Base-by-base conservation (phyloP, 352 stramenopile genomes). In the Salisapilia sapeloensis region DNA sequence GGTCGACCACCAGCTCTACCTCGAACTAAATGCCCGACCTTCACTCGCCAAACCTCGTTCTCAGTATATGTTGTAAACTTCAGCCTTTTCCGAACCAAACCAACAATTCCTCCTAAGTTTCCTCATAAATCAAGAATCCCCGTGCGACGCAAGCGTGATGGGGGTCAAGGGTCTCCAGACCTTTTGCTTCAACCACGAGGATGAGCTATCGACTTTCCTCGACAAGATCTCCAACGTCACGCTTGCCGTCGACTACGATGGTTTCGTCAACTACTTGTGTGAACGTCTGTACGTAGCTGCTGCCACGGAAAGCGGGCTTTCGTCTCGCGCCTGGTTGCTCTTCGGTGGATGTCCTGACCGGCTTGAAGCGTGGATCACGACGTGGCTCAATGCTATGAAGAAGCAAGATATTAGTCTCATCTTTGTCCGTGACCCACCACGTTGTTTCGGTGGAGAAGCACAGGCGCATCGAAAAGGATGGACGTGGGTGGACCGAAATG, bases 221-320 rank as follows among this genome's bases (percentile, higher is more conserved):
- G 19, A 26, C 4, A 45, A 69, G 8, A 53, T 84, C 19, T 41
- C 38, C 13, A 65, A 81, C 34, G 56, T 77, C 31, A 86, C 74
- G 20, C 57, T 90, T 4, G 74, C 69, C 11, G 69, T 90, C 26
- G 74, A 90, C 42, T 79, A 83, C 35, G 63, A 77, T 14, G 72
- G 70, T 13, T 86, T 86, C 40, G 56, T 85, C 19, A 82, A 75
- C 38, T 51, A 65, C 33, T 32, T 77, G 12, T 90, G 71, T 37
- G 56, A 86, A 13, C 43, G 64, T 21, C 29, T 86, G 14, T 66
- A 43, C 32, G 24, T 44, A 4, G 44, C 81, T 6, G 35, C 58
- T 34, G 44, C 56, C 29, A 30, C n/a, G 20, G 33, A 53, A 23
- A 25, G 28, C 17, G 19, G 18, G 11, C 10, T 63, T n/a, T 63